Conservation (phyloP, 163 green algal genomes). For the Trebouxia gelatinosa region DNA sequence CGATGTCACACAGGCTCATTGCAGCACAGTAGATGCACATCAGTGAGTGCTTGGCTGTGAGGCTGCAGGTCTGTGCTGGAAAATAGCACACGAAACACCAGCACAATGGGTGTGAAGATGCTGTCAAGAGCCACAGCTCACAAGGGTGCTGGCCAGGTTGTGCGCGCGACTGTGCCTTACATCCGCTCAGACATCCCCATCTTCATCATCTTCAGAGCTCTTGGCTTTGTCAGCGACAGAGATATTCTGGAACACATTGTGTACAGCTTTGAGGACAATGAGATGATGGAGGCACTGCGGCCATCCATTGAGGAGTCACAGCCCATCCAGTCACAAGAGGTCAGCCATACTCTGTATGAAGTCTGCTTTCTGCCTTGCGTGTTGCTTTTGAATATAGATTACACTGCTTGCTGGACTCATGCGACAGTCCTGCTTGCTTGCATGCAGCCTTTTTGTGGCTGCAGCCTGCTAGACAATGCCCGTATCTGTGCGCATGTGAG, state of each 20-base stretch:
- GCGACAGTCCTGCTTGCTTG: too few species aligned
- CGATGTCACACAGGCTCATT: too few species aligned
- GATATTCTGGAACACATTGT: slow-evolving; percentile 99
- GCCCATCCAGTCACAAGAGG: slow-evolving; percentile 84
- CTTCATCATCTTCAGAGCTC: slow-evolving; percentile 94
- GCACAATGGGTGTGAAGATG: slow-evolving; percentile 84
- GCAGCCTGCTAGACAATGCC: too few species aligned
- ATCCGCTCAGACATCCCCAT: slow-evolving; percentile 92
- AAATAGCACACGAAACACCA: slow-evolving; percentile 74
- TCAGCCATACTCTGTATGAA: background rate
- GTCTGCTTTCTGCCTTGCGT: background rate
- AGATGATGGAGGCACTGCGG: slow-evolving; percentile 94
- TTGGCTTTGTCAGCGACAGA: slow-evolving; percentile 90
- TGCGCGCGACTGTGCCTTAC: slow-evolving; percentile 78
- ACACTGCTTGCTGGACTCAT: too few species aligned
- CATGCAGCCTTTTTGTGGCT: too few species aligned
- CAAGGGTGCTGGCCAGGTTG: slow-evolving; percentile 46
- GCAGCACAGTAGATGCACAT: background rate
- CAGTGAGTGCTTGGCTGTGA: background rate
- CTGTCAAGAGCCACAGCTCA: slow-evolving; percentile 58
- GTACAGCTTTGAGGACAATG: slow-evolving; percentile 92
- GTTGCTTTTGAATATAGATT: too few species aligned
- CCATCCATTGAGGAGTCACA: slow-evolving; percentile 94
- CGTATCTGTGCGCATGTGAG: too few species aligned
- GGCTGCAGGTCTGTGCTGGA: slow-evolving; percentile 77